Conservation (phyloP, 805 yeast genomes). For the Saccharomycopsis lassenensis region DNA sequence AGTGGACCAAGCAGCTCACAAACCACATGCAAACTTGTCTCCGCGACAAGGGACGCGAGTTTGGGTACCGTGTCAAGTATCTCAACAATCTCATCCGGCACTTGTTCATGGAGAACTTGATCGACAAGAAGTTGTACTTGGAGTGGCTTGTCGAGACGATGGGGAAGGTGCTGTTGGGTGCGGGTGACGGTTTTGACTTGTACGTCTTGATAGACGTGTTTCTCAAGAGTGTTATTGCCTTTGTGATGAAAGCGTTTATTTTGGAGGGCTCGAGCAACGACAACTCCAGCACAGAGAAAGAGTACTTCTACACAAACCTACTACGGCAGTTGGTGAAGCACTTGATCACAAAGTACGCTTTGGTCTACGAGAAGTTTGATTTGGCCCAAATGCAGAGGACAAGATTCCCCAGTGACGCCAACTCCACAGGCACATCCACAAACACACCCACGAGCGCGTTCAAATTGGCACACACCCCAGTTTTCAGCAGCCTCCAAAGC, state of each 20-base stretch:
- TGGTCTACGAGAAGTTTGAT: conserved; percentile 8
- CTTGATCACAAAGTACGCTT: conserved; percentile 13
- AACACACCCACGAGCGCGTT: background rate
- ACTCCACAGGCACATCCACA: background rate
- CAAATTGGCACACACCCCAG: background rate
- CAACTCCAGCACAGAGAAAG: background rate
- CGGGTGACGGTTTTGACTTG: conserved; percentile 25
- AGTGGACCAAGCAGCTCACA: conserved; percentile 83
- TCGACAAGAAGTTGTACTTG: conserved; percentile 53
- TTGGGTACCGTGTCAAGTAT: no score
- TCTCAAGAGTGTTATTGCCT: conserved; percentile 14
- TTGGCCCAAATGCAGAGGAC: no score
- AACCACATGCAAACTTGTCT: conserved; percentile 30
- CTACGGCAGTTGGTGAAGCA: conserved; percentile 9
- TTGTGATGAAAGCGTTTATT: conserved; percentile 8
- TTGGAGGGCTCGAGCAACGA: conserved; percentile 5
- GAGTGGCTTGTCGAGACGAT: conserved; percentile 47
- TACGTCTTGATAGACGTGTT: conserved; percentile 36
- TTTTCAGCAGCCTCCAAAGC: conserved; percentile 6
- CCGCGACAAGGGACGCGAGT: no score
- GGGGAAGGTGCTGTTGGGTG: conserved; percentile 1
- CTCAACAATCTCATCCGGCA: conserved; percentile 48
- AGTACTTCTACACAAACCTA: conserved; percentile 10
- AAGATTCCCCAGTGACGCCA: background rate
- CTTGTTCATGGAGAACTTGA: conserved; percentile 54